Base-by-base conservation (phyloP, 495 filamentous ascomycete species). In the Usnea hakonensis region DNA sequence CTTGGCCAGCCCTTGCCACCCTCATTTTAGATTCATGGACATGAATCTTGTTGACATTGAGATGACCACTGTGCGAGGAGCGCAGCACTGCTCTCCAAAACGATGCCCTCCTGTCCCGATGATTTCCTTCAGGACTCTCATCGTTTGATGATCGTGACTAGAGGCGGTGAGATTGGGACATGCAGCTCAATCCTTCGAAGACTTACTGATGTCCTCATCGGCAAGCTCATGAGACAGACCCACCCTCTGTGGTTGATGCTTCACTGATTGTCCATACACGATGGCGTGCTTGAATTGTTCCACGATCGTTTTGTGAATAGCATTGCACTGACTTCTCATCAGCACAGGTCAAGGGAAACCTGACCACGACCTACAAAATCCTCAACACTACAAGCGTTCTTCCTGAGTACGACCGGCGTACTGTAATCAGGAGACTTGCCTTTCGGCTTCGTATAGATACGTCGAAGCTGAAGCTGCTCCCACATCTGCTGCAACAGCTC, bases 391-490 rank as follows among this genome's bases (percentile, higher is more conserved):
- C 90, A 93, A 66, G 83, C 87, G 23, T 77, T 84, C 60, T 87
- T 82, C 69, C 87, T 84, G 57, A 98, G 81, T 68, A 98, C 94
- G 50, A 98, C 94, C 57, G 94, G 94, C 53, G 88, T 79, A 62
- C 83, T 86, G 76, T 97, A 98, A 75, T 98, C 95, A 43, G 94
- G 94, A 71, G 89, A 78, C 76, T 87, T 90, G 61, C 93, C 93
- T 78, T 97, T 97, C 65, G 94, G 94, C 77, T 98, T 98, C 58
- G 94, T 98, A 81, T 98, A 98, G 58, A 98, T 87, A 69, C 94
- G 82, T 64, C 89, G 84, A 61, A 98, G 80, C 69, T 87, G 89
- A 69, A 97, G 82, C 78, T 95, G 95, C 64, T 96, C 90, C 94
- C 94, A 98, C 93, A 97, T 97, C 76, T 86, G 83, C 76, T 97